Conservation (phyloP, 2,329 filamentous ascomycete species). For the Periconia macrospinosa region DNA sequence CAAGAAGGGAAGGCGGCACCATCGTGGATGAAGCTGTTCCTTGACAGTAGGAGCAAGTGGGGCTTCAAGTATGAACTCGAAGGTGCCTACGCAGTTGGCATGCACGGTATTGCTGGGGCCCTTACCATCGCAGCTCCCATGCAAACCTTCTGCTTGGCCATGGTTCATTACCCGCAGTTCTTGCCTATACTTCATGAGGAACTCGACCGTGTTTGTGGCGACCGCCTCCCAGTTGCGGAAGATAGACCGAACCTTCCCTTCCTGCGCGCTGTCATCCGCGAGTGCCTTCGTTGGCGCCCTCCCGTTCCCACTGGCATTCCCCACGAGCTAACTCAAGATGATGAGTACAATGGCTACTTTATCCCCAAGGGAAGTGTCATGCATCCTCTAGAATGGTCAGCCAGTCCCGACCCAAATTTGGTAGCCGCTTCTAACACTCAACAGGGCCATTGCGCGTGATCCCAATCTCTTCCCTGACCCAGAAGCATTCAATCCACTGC, state of each 20-base stretch:
- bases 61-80: slow-evolving; percentile 49
- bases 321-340: slow-evolving; percentile 57
- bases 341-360: slow-evolving; percentile 59
- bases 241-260: slow-evolving; percentile 45
- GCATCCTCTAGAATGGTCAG: slow-evolving; percentile 46
- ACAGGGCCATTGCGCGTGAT: slow-evolving; percentile 57
- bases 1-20: slow-evolving; percentile 34
- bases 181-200: slow-evolving; percentile 46
- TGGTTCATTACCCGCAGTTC: slow-evolving; percentile 49
- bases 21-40: slow-evolving; percentile 50
- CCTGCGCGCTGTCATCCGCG: slow-evolving; percentile 42
- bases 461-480: slow-evolving; percentile 63
- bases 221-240: slow-evolving; percentile 38
- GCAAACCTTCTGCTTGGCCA: slow-evolving; percentile 52
- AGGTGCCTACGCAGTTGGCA: slow-evolving; percentile 50
- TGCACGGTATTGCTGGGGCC: slow-evolving; percentile 52
- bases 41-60: slow-evolving; percentile 44
- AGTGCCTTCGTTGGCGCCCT: slow-evolving; percentile 49
- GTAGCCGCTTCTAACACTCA: slow-evolving; percentile 8
- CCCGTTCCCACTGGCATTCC: slow-evolving; percentile 53
- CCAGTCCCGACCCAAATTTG: not conserved
- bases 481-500: slow-evolving; percentile 63
- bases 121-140: slow-evolving; percentile 51
- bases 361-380: slow-evolving; percentile 59
- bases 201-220: slow-evolving; percentile 44